These are phyloP conservation scores for Neonectria faginata DNA, from an alignment of 2,329 filamentous ascomycete genomes.

Conservation along the genomic window DNA sequence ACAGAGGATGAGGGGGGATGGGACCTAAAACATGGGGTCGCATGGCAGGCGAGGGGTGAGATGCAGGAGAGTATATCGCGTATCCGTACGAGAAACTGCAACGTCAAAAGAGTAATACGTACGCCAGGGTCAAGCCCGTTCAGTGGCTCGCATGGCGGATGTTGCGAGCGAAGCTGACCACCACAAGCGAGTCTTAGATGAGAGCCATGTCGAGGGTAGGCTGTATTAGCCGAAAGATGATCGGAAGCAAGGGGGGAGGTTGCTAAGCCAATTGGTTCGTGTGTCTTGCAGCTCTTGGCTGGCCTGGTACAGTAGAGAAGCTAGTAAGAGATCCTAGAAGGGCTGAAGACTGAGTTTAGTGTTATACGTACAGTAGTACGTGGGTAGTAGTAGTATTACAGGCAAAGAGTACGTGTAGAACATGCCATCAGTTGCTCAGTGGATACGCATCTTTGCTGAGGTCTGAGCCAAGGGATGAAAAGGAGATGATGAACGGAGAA, in stretches of 20 bases:
- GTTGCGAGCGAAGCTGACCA: conserved; percentile 18
- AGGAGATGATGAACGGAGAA: conserved; percentile 9
- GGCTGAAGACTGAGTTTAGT: conserved; percentile 34
- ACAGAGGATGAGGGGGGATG: conserved; percentile 19
- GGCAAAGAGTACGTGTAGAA: neutral
- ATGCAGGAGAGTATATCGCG: conserved; percentile 19
- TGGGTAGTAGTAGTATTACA: neutral
- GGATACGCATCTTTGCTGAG: conserved; percentile 9
- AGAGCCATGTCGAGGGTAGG: conserved; percentile 7
- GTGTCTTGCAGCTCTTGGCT: conserved; percentile 18
- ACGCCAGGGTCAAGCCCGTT: conserved; percentile 7
- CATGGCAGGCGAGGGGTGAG: conserved; percentile 24
- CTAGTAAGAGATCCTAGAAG: conserved; percentile 24
- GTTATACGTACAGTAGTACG: conserved; percentile 5
- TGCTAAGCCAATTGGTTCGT: conserved; percentile 17
- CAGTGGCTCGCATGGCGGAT: conserved; percentile 9
- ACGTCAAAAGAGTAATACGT: conserved; percentile 6
- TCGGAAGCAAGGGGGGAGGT: conserved; percentile 10
- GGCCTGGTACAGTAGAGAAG: conserved; percentile 27
- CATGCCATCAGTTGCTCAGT: conserved; percentile 5
- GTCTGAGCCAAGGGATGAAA: conserved; percentile 7
- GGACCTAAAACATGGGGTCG: conserved; percentile 26
- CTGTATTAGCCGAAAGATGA: conserved; percentile 12
- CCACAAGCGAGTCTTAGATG: conserved; percentile 13
- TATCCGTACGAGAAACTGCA: conserved; percentile 26